Conservation (phyloP, 2,329 filamentous ascomycete species). For the Clonostachys rosea region DNA sequence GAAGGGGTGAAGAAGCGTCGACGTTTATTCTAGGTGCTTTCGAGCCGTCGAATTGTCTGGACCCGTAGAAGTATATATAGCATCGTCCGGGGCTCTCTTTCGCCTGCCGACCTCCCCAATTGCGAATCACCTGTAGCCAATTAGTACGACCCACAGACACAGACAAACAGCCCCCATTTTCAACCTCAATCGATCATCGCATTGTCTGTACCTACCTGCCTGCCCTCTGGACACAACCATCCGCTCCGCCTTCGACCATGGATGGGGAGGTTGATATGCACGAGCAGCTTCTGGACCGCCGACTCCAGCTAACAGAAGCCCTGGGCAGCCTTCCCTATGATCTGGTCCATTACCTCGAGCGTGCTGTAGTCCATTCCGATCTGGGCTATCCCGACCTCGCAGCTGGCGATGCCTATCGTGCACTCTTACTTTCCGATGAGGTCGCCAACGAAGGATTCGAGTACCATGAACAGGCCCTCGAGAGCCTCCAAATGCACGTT, state of each 20-base stretch:
- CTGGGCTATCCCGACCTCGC: slow-evolving; percentile 88
- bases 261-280: slow-evolving; percentile 22
- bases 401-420: slow-evolving; percentile 83
- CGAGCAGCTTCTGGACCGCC: slow-evolving; percentile 44
- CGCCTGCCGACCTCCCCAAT: no score
- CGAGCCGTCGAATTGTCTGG: no score
- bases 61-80: no score
- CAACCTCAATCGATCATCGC: no score
- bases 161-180: no score
- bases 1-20: no score
- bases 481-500: slow-evolving; percentile 35
- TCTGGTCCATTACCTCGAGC: slow-evolving; percentile 59
- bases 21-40: no score
- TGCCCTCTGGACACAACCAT: no score
- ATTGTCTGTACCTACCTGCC: no score
- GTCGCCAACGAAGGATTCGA: slow-evolving; percentile 75
- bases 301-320: slow-evolving; percentile 51
- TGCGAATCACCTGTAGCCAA: no score
- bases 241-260: slow-evolving; percentile 11
- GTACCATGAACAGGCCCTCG: slow-evolving; percentile 66
- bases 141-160: no score
- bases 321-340: slow-evolving; percentile 53
- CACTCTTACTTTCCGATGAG: slow-evolving; percentile 82
- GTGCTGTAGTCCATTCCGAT: slow-evolving; percentile 66
- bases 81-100: no score